Conservation (phyloP, 2,329 filamentous ascomycete species). For the Colletotrichum echinochloae region DNA sequence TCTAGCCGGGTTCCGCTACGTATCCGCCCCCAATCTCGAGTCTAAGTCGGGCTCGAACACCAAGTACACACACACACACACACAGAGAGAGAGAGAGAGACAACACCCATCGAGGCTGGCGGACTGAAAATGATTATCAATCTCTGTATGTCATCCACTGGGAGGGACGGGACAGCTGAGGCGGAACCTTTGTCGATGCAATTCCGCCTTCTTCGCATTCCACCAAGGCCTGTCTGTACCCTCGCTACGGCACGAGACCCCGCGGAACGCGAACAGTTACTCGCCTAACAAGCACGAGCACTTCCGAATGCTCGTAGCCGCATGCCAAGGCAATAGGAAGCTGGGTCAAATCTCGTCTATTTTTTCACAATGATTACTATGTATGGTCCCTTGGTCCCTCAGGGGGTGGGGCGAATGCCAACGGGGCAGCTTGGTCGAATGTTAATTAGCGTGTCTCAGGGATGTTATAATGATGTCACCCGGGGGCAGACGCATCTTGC, state of each 20-base stretch:
- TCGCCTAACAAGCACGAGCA: not conserved
- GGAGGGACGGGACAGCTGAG: too few species aligned
- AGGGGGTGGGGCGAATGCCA: not conserved
- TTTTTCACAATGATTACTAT: not conserved
- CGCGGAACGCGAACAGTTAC: not conserved
- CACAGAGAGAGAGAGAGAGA: too few species aligned
- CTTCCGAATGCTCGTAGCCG: not conserved
- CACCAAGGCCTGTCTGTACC: not conserved
- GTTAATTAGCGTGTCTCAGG: not conserved
- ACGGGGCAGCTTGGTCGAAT: not conserved
- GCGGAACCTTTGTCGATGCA: not conserved
- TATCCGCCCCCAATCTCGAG: too few species aligned
- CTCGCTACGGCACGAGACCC: not conserved
- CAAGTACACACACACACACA: not conserved
- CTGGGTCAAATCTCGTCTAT: not conserved
- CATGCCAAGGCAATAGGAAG: not conserved
- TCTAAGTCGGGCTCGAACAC: not conserved
- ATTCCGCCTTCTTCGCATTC: not conserved
- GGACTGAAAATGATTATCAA: not conserved
- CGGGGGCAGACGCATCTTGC: not conserved
- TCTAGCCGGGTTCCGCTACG: not conserved
- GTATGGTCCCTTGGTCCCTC: too few species aligned
- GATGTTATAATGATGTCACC: not conserved
- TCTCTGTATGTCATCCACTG: not conserved
- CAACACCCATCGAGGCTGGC: too few species aligned